These are phyloP conservation scores for Clarireedia sp. DNA, from an alignment of 2,329 filamentous ascomycete species.

Conservation along the genomic window DNA sequence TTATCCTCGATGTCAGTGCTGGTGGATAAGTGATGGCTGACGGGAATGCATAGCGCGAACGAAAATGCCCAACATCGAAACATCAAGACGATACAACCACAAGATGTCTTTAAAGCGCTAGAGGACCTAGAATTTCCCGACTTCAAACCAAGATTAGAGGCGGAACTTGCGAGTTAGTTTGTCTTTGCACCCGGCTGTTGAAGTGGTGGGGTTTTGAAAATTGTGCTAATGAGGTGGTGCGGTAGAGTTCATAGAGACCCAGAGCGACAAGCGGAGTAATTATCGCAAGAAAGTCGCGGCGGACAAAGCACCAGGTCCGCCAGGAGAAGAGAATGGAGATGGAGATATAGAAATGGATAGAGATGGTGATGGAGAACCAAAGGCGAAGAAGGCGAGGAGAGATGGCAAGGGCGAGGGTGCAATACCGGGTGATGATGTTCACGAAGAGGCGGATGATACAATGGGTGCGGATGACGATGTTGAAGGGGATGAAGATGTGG, in stretches of 20 bases:
- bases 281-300: conserved; percentile 64
- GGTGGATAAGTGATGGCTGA: neutral
- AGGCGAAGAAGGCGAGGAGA: conserved; percentile 23
- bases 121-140: conserved; percentile 64
- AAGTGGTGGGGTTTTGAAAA: neutral
- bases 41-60: conserved; percentile 50
- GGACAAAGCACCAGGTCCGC: conserved; percentile 40
- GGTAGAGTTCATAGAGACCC: conserved; percentile 60
- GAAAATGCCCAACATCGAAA: conserved; percentile 57
- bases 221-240: conserved; percentile 7
- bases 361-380: conserved; percentile 11
- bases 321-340: conserved; percentile 30
- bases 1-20: neutral
- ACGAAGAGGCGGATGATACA: conserved; percentile 33
- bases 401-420: conserved; percentile 27
- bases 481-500: conserved; percentile 32
- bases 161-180: conserved; percentile 64
- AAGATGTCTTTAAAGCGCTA: conserved; percentile 68
- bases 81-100: conserved; percentile 71
- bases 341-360: conserved; percentile 33
- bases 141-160: conserved; percentile 65
- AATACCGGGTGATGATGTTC: conserved; percentile 8
- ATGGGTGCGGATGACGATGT: conserved; percentile 41
- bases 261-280: conserved; percentile 65
- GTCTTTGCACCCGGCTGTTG: neutral